Evolutionary conservation across 805 yeast species (phyloP).

Genomic region (Kodamaea neixiangensis): DNA sequence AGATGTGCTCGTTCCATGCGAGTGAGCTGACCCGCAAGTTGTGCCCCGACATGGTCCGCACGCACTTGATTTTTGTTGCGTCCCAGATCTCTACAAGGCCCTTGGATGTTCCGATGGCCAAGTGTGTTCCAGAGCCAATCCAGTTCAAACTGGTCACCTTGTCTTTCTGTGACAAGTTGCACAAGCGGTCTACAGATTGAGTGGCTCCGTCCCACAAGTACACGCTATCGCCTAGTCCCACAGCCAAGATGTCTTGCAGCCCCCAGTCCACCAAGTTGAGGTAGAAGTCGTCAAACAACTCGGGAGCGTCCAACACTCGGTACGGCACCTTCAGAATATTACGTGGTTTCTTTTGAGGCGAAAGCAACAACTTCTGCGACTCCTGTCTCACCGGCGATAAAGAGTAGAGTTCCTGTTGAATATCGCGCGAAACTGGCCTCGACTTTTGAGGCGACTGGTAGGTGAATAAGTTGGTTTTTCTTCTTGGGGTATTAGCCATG

Average conservation of each 20-base stretch:
- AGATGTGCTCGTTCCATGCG: constrained; percentile 91
- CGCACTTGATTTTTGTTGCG: constrained; percentile 75
- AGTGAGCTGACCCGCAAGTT: constrained; percentile 79
- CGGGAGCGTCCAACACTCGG: constrained; percentile 94
- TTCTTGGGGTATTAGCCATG: constrained; percentile 37
- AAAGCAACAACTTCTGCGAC: constrained; percentile 72
- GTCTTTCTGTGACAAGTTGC: constrained; percentile 67
- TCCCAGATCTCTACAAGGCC: constrained; percentile 97
- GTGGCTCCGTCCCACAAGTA: constrained; percentile 89
- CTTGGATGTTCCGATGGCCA: constrained; percentile 86
- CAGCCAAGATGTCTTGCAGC: constrained; percentile 81
- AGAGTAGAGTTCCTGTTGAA: constrained; percentile 75
- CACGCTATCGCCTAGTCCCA: constrained; percentile 84
- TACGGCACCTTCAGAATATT: constrained; percentile 84
- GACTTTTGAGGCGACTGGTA: constrained; percentile 71
- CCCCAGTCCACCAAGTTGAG: constrained; percentile 96
- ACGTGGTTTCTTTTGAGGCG: constrained; percentile 80
- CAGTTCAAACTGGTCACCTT: constrained; percentile 82
- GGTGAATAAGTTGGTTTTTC: constrained; percentile 63
- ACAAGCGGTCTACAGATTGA: constrained; percentile 78
- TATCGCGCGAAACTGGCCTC: constrained; percentile 62
- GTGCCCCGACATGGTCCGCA: constrained; percentile 93
- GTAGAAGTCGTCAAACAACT: constrained; percentile 89
- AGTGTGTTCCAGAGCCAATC: constrained; percentile 93
- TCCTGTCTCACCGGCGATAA: constrained; percentile 88